Evolutionary conservation across 2,329 filamentous ascomycete species (phyloP).

Genomic region (Aspergillus floridensis): DNA sequence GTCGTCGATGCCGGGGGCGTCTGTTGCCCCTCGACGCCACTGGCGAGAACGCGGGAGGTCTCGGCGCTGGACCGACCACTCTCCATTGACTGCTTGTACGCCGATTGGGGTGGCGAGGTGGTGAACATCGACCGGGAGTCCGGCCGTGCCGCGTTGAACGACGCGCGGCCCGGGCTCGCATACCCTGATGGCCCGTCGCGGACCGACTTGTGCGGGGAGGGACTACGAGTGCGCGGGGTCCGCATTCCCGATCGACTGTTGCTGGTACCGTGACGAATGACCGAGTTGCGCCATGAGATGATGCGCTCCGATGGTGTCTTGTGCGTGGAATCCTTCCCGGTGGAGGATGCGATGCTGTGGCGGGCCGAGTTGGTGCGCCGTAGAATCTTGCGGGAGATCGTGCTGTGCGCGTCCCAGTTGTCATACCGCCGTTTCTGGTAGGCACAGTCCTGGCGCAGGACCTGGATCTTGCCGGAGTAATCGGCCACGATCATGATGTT

Average conservation of each 20-base stretch:
- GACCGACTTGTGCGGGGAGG: slow-evolving; percentile 49
- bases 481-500: slow-evolving; percentile 93
- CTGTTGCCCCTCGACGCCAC: slow-evolving; percentile 6
- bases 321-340: slow-evolving; percentile 43
- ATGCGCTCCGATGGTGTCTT: slow-evolving; percentile 70
- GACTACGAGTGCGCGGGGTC: slow-evolving; percentile 41
- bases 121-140: slow-evolving; percentile 29
- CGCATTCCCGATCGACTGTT: slow-evolving; percentile 23
- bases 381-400: slow-evolving; percentile 67
- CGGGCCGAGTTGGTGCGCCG: slow-evolving; percentile 55
- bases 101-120: slow-evolving; percentile 28
- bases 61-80: slow-evolving; percentile 21
- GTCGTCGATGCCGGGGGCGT: slow-evolving; percentile 21
- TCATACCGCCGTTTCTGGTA: slow-evolving; percentile 73
- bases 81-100: slow-evolving; percentile 23
- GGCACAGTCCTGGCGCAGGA: slow-evolving; percentile 93
- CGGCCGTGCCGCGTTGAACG: slow-evolving; percentile 23
- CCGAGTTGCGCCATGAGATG: slow-evolving; percentile 77
- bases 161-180: slow-evolving; percentile 22
- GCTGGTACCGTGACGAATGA: slow-evolving; percentile 52
- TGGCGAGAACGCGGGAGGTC: slow-evolving; percentile 10
- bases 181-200: slow-evolving; percentile 18
- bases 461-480: slow-evolving; percentile 82
- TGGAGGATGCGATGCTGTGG: slow-evolving; percentile 50
- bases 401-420: slow-evolving; percentile 73